Evolutionary conservation across 345 rosid species (phyloP).

Genomic region (Euphorbia lathyris): DNA sequence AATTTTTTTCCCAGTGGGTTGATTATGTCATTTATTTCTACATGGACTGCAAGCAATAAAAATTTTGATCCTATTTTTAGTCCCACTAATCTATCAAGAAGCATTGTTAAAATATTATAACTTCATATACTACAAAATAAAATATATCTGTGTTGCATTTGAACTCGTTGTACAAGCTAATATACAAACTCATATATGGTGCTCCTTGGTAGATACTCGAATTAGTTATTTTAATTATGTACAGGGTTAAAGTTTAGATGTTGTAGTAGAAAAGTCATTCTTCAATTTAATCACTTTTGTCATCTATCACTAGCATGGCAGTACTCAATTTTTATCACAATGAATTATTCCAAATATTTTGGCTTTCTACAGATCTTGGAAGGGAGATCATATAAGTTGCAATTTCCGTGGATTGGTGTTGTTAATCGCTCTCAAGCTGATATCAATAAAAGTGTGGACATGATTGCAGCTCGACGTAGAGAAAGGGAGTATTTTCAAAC

Average conservation of each 20-base stretch:
- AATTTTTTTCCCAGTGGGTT: background rate
- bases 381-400: conserved; percentile 82
- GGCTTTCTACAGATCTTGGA: conserved; percentile 64
- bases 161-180: background rate
- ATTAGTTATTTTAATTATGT: background rate
- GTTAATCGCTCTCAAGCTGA: conserved; percentile 99
- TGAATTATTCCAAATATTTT: conserved; percentile 16
- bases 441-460: conserved; percentile 91
- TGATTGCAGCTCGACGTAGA: conserved; percentile 96
- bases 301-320: conserved; percentile 7
- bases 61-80: background rate
- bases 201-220: background rate
- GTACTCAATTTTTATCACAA: conserved; percentile 8
- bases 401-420: conserved; percentile 93
- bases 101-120: too few species aligned
- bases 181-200: background rate
- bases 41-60: background rate
- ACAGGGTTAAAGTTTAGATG: background rate
- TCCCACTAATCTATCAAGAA: background rate
- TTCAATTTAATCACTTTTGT: background rate
- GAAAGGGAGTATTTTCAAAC: conserved; percentile 77
- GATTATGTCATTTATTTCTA: background rate
- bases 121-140: background rate
- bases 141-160: too few species aligned
- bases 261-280: background rate